Percentiles rank a stretch among this genome's conserved stretches.
These are phyloP conservation scores for Abrus precatorius DNA, from an alignment of 306 rosid species.

Conservation along the genomic window DNA sequence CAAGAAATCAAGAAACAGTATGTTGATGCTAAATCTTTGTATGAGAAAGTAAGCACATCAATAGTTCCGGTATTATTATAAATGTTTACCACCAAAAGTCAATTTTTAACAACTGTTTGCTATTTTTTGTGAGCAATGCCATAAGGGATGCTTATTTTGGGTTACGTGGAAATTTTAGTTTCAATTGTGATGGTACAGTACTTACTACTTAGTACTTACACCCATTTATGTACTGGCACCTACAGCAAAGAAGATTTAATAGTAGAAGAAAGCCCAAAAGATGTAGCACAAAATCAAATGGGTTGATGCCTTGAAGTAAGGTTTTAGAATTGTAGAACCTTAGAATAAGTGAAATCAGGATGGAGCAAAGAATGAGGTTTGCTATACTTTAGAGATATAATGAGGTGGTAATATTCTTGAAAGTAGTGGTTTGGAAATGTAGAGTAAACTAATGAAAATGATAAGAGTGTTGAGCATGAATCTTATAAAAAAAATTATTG, in stretches of 20 bases:
- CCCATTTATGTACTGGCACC: background rate
- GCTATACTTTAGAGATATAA: slow-evolving; percentile 21
- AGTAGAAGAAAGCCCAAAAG: background rate
- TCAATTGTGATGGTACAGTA: background rate
- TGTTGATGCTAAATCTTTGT: slow-evolving; percentile 78
- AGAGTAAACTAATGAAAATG: slow-evolving; percentile 8
- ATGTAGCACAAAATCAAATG: slow-evolving; percentile 13
- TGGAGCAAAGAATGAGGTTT: background rate
- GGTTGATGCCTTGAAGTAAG: slow-evolving; percentile 10
- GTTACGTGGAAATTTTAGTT: slow-evolving; percentile 28
- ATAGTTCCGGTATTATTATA: background rate
- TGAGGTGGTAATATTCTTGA: background rate
- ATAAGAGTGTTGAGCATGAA: background rate
- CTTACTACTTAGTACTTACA: too few species aligned
- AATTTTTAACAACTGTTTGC: background rate
- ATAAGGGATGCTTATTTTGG: slow-evolving; percentile 11
- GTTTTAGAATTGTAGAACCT: slow-evolving; percentile 19
- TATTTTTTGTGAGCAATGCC: slow-evolving; percentile 17
- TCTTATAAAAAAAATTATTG: background rate
- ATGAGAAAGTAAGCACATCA: slow-evolving; percentile 72
- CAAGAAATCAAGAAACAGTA: slow-evolving; percentile 93
- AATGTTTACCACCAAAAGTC: background rate
- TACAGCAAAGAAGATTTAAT: background rate
- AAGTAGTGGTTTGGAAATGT: background rate
- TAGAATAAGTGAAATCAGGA: slow-evolving; percentile 1